These are phyloP conservation scores for Monilinia vaccinii-corymbosi DNA, from an alignment of 2,329 filamentous ascomycete genomes.

Conservation along the genomic window DNA sequence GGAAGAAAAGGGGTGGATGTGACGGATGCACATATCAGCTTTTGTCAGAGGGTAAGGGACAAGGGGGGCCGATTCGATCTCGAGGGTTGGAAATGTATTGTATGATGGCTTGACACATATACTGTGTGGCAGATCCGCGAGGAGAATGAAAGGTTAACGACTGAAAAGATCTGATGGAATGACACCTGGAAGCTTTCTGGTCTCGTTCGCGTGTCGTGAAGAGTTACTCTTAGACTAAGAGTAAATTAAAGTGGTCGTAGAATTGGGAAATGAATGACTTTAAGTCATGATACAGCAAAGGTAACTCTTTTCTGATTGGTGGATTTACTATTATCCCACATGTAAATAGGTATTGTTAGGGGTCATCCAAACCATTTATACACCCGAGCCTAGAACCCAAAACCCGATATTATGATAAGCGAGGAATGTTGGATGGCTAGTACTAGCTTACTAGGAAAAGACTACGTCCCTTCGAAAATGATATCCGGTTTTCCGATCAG, in stretches of 20 bases:
- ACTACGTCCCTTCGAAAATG: neutral
- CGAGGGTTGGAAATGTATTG: slow-evolving; percentile 24
- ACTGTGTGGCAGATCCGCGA: slow-evolving; percentile 43
- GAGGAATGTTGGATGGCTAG: neutral
- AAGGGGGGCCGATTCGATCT: slow-evolving; percentile 11
- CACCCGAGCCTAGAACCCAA: neutral
- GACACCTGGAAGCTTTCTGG: no score
- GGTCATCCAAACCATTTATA: neutral
- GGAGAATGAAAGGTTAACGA: slow-evolving; percentile 41
- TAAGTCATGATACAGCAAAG: neutral
- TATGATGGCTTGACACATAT: slow-evolving; percentile 45
- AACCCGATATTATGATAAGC: neutral
- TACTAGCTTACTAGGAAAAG: neutral
- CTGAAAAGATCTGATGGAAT: slow-evolving; percentile 34
- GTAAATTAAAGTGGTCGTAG: neutral
- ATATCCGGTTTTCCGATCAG: neutral
- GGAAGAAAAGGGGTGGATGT: neutral
- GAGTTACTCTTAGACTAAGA: neutral
- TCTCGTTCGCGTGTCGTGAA: neutral
- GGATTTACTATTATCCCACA: no score
- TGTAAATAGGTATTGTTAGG: neutral
- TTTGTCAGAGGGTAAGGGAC: neutral
- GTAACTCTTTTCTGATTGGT: neutral
- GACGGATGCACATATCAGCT: neutral
- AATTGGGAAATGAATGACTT: neutral